Conservation (phyloP, 148 eudicot genomes). For the Vaccinium vitisidaea region DNA sequence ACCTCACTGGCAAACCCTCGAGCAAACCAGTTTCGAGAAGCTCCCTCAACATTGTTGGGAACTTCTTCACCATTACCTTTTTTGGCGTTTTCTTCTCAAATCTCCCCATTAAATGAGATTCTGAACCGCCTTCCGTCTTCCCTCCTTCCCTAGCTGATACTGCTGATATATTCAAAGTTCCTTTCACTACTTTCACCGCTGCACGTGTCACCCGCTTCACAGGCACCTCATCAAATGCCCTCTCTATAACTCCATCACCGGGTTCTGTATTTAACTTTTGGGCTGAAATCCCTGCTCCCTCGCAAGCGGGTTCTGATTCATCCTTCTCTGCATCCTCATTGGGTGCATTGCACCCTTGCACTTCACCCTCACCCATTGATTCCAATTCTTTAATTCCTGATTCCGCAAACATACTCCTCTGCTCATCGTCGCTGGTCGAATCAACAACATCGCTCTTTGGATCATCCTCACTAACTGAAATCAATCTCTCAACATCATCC, state of each 20-base stretch:
- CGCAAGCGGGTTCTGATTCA: background rate
- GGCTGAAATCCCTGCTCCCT: background rate
- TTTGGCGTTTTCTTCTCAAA: conserved; percentile 32
- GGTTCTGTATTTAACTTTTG: too few species aligned
- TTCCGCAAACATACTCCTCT: conserved; percentile 18
- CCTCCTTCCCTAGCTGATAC: background rate
- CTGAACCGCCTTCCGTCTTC: background rate
- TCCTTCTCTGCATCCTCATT: conserved; percentile 14
- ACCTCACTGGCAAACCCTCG: conserved; percentile 62
- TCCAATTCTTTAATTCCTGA: conserved; percentile 23
- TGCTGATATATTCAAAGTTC: conserved; percentile 6
- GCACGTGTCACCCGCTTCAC: conserved; percentile 31
- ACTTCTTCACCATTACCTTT: conserved; percentile 31
- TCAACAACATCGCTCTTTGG: conserved; percentile 24
- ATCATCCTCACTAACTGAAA: conserved; percentile 30
- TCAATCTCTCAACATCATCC: background rate
- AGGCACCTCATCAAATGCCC: conserved; percentile 18
- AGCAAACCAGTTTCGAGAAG: conserved; percentile 63
- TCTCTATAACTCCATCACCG: background rate
- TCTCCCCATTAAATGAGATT: conserved; percentile 4
- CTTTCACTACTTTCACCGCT: conserved; percentile 17
- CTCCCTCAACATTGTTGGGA: conserved; percentile 47
- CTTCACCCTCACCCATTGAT: background rate
- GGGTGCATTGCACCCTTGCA: background rate
- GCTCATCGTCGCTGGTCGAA: conserved; percentile 29